Conservation (phyloP, 2,329 filamentous ascomycete species). For the Apiospora phragmitis region DNA sequence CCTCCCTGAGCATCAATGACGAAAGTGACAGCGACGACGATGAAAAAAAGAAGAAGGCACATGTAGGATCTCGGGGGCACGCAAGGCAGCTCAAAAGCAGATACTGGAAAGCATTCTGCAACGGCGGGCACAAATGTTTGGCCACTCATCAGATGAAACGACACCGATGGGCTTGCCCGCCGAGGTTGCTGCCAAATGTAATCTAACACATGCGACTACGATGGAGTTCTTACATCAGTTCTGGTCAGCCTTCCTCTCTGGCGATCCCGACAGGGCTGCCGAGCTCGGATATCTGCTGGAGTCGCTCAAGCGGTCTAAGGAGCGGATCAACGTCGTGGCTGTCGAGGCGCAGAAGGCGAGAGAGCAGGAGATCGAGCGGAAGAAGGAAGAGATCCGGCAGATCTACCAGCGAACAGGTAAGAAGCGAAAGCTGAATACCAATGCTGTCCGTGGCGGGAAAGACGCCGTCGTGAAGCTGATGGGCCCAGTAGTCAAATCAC, state of each 20-base stretch:
- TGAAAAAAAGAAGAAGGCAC: constrained; percentile 46
- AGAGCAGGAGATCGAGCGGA: constrained; percentile 62
- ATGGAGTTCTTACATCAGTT: constrained; percentile 97
- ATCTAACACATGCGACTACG: constrained; percentile 83
- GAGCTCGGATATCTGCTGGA: constrained; percentile 83
- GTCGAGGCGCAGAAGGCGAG: constrained; percentile 77
- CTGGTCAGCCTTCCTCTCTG: constrained; percentile 89
- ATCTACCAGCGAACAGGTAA: constrained; percentile 72
- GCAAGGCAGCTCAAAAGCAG: constrained; percentile 64
- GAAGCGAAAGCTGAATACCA: constrained; percentile 68
- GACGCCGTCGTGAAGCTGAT: constrained; percentile 76
- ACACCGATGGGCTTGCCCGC: constrained; percentile 57
- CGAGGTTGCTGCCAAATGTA: constrained; percentile 59
- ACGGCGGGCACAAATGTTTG: constrained; percentile 60
- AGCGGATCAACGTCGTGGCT: constrained; percentile 79
- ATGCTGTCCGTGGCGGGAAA: constrained; percentile 71
- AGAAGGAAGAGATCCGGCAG: constrained; percentile 70
- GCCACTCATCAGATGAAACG: constrained; percentile 46
- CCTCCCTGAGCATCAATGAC: constrained; percentile 67
- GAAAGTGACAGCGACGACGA: constrained; percentile 70
- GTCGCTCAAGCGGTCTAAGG: constrained; percentile 73
- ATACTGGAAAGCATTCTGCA: constrained; percentile 66
- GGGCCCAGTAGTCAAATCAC: constrained; percentile 68
- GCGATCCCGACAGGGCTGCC: constrained; percentile 75
- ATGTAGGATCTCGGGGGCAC: constrained; percentile 69